phyloP scores from a whole-genome alignment of 345 rosid genomes.

The Stellera chamaejasme region DNA sequence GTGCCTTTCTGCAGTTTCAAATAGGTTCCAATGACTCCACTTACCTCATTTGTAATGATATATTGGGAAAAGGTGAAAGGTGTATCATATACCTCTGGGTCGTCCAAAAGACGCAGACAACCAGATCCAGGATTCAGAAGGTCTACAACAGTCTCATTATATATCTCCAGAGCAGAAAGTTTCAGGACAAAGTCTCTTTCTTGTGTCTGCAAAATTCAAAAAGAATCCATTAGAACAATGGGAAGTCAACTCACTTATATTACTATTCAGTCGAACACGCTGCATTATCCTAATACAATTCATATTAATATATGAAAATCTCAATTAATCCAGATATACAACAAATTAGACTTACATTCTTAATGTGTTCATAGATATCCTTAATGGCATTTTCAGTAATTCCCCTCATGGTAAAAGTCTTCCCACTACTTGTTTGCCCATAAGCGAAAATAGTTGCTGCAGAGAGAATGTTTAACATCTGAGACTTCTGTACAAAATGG shows the following conservation, averaged over 20 bases:
- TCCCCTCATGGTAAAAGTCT: conserved; percentile 91
- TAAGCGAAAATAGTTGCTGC: conserved; percentile 90
- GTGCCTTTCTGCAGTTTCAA: conserved; percentile 64
- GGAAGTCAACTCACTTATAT: not conserved
- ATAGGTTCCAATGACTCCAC: conserved; percentile 3
- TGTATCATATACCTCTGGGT: conserved; percentile 69
- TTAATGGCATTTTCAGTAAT: conserved; percentile 64
- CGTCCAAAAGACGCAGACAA: conserved; percentile 84
- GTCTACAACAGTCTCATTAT: conserved; percentile 82
- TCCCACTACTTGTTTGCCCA: conserved; percentile 94
- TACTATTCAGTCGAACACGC: too few relatives aligned
- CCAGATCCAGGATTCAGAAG: conserved; percentile 79
- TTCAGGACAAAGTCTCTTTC: conserved; percentile 72
- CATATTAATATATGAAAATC: too few relatives aligned
- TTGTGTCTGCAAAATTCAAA: conserved; percentile 35
- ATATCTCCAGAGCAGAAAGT: conserved; percentile 88
- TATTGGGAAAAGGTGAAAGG: conserved; percentile 2
- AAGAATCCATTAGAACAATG: not conserved
- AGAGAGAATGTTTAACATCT: conserved; percentile 7
- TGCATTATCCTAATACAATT: too few relatives aligned
- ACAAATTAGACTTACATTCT: conserved; percentile 34
- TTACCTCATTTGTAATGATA: conserved; percentile 7
- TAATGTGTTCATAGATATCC: conserved; percentile 66
- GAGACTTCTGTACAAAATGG: not conserved
- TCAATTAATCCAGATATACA: not conserved